These are phyloP conservation scores for Phytophthora melonis DNA, from an alignment of 352 stramenopile species.

Conservation along the genomic window DNA sequence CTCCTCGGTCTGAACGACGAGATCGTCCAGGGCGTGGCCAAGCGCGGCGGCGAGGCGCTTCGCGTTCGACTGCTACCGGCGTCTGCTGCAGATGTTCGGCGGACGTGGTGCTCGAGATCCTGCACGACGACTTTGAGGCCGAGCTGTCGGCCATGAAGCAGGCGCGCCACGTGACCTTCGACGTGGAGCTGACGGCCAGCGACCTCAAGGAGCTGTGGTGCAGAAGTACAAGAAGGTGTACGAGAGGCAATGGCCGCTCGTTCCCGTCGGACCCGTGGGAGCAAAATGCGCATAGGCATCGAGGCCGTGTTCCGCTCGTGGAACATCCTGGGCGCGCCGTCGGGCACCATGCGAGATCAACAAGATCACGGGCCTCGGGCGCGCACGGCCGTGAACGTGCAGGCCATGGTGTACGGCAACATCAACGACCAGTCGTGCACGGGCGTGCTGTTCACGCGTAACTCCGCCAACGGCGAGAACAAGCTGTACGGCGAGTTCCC, in stretches of 20 bases:
- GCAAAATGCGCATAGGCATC: conserved; percentile 39
- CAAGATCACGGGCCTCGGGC: conserved; percentile 39
- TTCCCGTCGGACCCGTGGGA: conserved; percentile 39
- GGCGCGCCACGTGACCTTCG: conserved; percentile 28
- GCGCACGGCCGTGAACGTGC: conserved; percentile 33
- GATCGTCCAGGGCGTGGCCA: conserved; percentile 33
- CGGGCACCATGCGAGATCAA: conserved; percentile 38
- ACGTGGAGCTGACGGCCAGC: conserved; percentile 35
- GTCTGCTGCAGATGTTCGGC: conserved; percentile 38
- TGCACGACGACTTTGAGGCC: conserved; percentile 38
- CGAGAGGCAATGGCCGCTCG: conserved; percentile 30
- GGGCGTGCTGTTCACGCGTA: conserved; percentile 38
- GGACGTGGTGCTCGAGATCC: conserved; percentile 38
- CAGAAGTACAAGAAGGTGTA: conserved; percentile 39
- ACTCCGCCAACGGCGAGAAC: conserved; percentile 35
- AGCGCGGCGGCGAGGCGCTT: conserved; percentile 36
- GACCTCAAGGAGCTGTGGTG: conserved; percentile 38
- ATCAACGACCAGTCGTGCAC: conserved; percentile 38
- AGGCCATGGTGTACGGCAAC: conserved; percentile 39
- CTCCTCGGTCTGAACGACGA: conserved; percentile 36
- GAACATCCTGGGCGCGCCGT: conserved; percentile 39
- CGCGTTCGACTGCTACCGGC: conserved; percentile 38
- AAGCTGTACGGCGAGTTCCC: conserved; percentile 39
- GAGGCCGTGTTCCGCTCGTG: conserved; percentile 39
- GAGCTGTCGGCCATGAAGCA: conserved; percentile 37